Evolutionary conservation across 2,329 filamentous ascomycete species (phyloP), one percentile per base, ranked within the genome.

Genomic region (Fusarium coicis): DNA sequence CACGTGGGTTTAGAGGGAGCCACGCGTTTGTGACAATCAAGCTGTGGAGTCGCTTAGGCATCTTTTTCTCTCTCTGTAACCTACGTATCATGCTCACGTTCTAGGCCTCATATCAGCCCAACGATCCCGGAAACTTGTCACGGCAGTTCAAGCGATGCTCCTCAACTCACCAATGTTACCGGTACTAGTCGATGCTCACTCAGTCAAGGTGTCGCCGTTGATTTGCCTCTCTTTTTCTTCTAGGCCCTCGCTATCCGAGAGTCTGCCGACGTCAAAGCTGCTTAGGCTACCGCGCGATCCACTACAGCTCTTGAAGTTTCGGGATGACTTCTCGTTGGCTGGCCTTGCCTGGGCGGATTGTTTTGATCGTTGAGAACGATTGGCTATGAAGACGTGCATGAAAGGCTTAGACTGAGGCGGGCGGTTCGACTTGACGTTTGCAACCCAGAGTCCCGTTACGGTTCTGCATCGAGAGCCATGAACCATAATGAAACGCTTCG

Each of bases 1-100:
- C 77, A 79, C 77, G 77, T 79, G 77, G 78, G 65, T 72, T 76
- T 74, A 54, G 71, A 72, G 65, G 43, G 68, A 78, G 75, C 74
- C 72, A 77, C 73, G 66, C 69, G 68, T 72, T 70, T 66, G 65
- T 65, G 58, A 77, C 59, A 63, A 74, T 23, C 67, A 68, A 70
- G 65, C 50, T 66, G 74, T 76, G 75, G 75, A 76, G 74, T 68
- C 63, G 59, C 40, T 64, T 63, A 47, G 60, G 63, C 42, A 54
- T 49, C 56, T 42, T 47, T 66, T 63, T 46, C 18, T 47, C 23
- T 43, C 57, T 28, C 36, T 68, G 39, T 40, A 18, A 69, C 40
- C 37, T 30, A 50, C 42, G 42, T 63, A 66, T 63, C 58, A 37
- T 56, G 39, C 42, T 63, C 32, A 55, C 3, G 64, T 72, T 73